phyloP scores from a whole-genome alignment of 2,329 filamentous ascomycete genomes.

The Colletotrichum sp. region DNA sequence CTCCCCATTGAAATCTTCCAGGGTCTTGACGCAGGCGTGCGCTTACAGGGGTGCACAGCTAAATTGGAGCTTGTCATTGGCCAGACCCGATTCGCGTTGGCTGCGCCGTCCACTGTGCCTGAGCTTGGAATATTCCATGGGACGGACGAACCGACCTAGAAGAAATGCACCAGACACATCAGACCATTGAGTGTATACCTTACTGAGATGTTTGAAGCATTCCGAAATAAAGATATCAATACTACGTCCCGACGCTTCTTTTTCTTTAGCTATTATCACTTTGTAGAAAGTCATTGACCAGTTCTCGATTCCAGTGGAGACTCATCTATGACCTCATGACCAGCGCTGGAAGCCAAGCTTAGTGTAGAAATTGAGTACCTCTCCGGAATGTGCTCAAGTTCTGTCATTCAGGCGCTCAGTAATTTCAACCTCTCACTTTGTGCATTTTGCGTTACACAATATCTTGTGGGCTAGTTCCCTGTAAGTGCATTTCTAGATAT shows the following conservation, averaged over 20 bases:
- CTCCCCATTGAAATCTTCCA: constrained; percentile 6
- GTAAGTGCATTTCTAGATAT: neutral
- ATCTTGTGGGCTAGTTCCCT: neutral
- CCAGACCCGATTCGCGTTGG: neutral
- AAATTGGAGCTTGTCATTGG: constrained; percentile 10
- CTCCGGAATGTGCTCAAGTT: neutral
- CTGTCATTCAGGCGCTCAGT: neutral
- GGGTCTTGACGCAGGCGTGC: neutral
- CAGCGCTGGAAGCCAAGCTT: neutral
- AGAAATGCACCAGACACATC: neutral
- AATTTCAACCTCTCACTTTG: neutral
- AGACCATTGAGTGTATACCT: neutral
- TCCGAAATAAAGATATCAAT: neutral
- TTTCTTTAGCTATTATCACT: neutral
- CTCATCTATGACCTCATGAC: neutral
- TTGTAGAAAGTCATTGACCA: neutral
- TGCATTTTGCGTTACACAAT: neutral
- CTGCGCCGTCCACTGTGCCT: neutral
- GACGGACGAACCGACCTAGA: neutral
- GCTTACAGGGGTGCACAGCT: neutral
- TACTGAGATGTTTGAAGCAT: neutral
- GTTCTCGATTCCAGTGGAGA: neutral
- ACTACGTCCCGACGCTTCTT: neutral
- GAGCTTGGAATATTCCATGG: neutral
- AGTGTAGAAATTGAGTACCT: neutral